Conservation (phyloP, 1,284 basidiomycete species). For the Sporisorium iseilematis-ciliati region DNA sequence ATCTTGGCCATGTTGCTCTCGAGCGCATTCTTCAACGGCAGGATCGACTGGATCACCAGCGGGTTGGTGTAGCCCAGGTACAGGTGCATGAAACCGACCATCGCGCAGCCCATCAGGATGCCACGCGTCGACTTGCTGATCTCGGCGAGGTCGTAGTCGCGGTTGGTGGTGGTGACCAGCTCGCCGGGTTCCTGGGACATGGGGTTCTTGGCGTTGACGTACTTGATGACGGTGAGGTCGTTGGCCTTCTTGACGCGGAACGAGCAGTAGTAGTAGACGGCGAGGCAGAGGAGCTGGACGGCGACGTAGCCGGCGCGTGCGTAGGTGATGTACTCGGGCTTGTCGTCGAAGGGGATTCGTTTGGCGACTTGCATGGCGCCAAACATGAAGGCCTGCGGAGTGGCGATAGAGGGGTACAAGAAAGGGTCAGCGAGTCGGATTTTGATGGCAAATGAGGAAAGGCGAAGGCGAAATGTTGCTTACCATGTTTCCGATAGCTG, state of each 20-base stretch:
- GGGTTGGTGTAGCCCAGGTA: constrained; percentile 70
- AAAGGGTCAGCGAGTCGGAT: constrained; percentile 5
- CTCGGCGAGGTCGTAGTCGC: constrained; percentile 92
- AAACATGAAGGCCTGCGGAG: constrained; percentile 54
- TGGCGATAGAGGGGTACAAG: neutral
- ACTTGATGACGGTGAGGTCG: constrained; percentile 94
- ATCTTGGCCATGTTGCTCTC: constrained; percentile 69
- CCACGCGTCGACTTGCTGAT: constrained; percentile 83
- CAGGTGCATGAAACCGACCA: constrained; percentile 70
- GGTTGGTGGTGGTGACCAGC: constrained; percentile 89
- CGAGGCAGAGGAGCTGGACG: constrained; percentile 79
- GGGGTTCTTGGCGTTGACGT: constrained; percentile 73
- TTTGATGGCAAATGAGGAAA: too few species aligned
- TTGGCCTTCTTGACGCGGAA: constrained; percentile 85
- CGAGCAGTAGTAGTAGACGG: constrained; percentile 80
- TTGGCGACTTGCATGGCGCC: constrained; percentile 78
- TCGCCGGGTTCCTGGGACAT: constrained; percentile 78
- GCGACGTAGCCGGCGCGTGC: constrained; percentile 86
- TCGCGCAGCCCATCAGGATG: constrained; percentile 69
- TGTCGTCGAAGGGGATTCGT: constrained; percentile 89
- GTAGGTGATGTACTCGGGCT: constrained; percentile 81
- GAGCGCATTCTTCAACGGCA: constrained; percentile 68
- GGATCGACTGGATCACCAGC: constrained; percentile 68
- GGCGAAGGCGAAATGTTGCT: too few species aligned
- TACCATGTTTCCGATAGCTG: constrained; percentile 57